Evolutionary conservation across 1,284 basidiomycete species (phyloP).

Genomic region (Boletus sp.): DNA sequence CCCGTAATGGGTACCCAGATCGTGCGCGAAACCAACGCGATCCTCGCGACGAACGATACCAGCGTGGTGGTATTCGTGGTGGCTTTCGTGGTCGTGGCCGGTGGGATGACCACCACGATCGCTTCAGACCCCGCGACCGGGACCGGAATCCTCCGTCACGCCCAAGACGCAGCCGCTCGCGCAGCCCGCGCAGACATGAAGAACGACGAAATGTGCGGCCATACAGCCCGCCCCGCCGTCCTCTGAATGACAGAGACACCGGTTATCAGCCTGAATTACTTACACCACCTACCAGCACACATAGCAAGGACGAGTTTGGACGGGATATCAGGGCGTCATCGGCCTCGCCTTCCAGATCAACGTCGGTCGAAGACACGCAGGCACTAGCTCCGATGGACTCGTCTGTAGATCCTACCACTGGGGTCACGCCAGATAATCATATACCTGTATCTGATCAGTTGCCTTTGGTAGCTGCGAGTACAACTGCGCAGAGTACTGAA

Average conservation of each 20-base stretch:
- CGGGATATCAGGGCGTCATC: conserved; percentile 64
- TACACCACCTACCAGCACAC: conserved; percentile 27
- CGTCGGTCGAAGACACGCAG: conserved; percentile 33
- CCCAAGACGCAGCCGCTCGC: conserved; percentile 59
- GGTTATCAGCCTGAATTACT: conserved; percentile 23
- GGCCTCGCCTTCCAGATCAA: conserved; percentile 23
- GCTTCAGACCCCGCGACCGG: conserved; percentile 48
- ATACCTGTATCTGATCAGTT: conserved; percentile 45
- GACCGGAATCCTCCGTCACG: conserved; percentile 42
- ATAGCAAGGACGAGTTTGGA: conserved; percentile 75
- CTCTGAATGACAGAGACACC: conserved; percentile 29
- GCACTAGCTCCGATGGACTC: conserved; percentile 32
- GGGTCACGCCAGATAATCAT: conserved; percentile 39
- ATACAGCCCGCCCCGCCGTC: conserved; percentile 55
- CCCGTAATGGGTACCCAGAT: conserved; percentile 47
- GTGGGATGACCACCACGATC: conserved; percentile 42
- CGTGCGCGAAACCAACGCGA: conserved; percentile 47
- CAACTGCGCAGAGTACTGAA: conserved; percentile 41
- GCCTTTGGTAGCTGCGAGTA: conserved; percentile 51
- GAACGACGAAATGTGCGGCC: conserved; percentile 47
- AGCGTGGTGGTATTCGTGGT: conserved; percentile 42
- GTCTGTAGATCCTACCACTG: conserved; percentile 39
- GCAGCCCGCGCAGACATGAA: conserved; percentile 60
- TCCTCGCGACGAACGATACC: conserved; percentile 38
- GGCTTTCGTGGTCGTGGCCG: conserved; percentile 37